Evolutionary conservation across 2,329 filamentous ascomycete species (phyloP), one percentile per base, ranked within the genome.

Genomic region (Aspergillus sp.): DNA sequence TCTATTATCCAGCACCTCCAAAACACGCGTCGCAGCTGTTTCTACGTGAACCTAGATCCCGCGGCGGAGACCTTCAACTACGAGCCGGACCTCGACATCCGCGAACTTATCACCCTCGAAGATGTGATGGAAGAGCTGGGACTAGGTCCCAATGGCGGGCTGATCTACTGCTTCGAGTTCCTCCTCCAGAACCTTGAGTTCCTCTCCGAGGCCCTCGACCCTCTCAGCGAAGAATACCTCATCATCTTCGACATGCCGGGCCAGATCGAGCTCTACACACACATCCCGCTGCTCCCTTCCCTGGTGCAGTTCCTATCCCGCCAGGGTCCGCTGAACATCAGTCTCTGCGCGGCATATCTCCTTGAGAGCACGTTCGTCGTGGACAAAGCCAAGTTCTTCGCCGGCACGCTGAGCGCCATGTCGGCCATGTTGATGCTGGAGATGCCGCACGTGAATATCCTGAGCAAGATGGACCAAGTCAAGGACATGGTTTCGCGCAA

Each of bases 201-300:
- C 78, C 81, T 97, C 53, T 91, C 90, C 50, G 90, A 96, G 64
- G 88, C 90, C 17, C 87, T 97, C 58, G 92, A 96, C 69, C 85
- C 88, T 45, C 82, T 96, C 59, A 94, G 91, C 9, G 95, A 99
- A 70, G 95, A 98, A 71, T 97, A 97, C 77, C 85, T 99, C 64
- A 96, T 98, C 77, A 91, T 99, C 65, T 92, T 99, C 79, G 95
- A 99, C 79, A 97, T 98, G 91, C 95, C 95, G 0, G 95, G 95
- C 59, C 95, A 99, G 81, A 98, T 99, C 77, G 95, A 99, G 80
- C 87, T 99, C 13, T 99, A 98, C 80, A 98, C 94, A 2, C 95
- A 99, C 75, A 91, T 98, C 36, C 95, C 95, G 41, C 90, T 99
- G 66, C 82, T 99, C 32, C 95, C 95, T 1, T 86, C 88, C 19